Percentiles rank a stretch among this genome's conserved stretches.
phyloP scores from a whole-genome alignment of 768 basidiomycete genomes.

The Kwoniella sp. region DNA sequence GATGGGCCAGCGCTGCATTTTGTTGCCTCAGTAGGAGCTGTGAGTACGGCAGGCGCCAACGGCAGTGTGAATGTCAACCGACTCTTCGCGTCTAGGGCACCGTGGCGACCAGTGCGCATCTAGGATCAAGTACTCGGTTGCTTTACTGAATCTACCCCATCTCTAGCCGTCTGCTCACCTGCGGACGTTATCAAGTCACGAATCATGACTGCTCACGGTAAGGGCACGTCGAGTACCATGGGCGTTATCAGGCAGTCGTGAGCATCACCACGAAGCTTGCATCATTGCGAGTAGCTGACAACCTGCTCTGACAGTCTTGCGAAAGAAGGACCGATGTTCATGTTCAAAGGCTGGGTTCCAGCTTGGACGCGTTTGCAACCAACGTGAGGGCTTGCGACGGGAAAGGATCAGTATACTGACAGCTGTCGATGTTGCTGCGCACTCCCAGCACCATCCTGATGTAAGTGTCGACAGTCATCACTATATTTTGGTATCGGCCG shows the following conservation, averaged over 20 bases:
- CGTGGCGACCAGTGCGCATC: conserved; percentile 32
- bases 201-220: conserved; percentile 44
- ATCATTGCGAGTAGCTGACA: not conserved
- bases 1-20: conserved; percentile 83
- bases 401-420: not conserved
- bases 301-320: conserved; percentile 17
- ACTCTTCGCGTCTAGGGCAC: conserved; percentile 21
- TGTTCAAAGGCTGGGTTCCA: conserved; percentile 46
- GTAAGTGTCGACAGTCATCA: conserved; percentile 16
- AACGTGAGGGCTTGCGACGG: conserved; percentile 19
- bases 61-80: not conserved
- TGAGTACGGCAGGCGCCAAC: conserved; percentile 51
- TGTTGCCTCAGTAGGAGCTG: conserved; percentile 79
- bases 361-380: conserved; percentile 46
- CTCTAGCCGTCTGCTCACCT: conserved; percentile 39
- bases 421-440: no score
- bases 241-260: conserved; percentile 35
- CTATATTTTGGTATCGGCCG: not conserved
- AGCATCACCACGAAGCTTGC: conserved; percentile 3
- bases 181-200: conserved; percentile 45
- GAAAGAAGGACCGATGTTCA: conserved; percentile 40
- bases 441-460: conserved; percentile 27
- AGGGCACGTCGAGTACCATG: conserved; percentile 27
- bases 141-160: conserved; percentile 3
- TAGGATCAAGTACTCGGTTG: not conserved